Conservation (phyloP, 768 basidiomycete species). For the Kwoniella sp. region DNA sequence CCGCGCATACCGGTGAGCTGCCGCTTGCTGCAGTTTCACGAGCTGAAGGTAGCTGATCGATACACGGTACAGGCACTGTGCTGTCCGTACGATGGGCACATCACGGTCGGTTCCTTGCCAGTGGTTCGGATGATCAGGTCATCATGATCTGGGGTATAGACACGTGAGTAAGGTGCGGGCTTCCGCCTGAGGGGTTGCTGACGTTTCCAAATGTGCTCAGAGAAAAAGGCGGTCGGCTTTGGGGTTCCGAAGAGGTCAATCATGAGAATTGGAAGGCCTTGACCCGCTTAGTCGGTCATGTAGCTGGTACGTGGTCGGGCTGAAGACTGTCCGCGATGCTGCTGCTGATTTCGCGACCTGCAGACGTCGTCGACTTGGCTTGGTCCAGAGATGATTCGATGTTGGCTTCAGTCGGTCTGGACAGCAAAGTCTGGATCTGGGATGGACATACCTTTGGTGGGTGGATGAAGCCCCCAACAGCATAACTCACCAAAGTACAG, state of each 20-base stretch:
- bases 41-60: not conserved
- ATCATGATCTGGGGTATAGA: constrained; percentile 97
- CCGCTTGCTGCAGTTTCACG: not conserved
- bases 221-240: constrained; percentile 75
- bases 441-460: constrained; percentile 83
- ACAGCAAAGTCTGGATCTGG: constrained; percentile 88
- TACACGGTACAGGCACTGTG: constrained; percentile 60
- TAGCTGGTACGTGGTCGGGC: constrained; percentile 64
- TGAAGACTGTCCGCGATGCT: not conserved
- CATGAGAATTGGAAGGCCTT: constrained; percentile 96
- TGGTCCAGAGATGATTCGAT: constrained; percentile 92
- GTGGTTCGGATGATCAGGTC: constrained; percentile 91
- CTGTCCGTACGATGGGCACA: constrained; percentile 89
- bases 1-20: constrained; percentile 75
- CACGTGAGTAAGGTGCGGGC: constrained; percentile 60
- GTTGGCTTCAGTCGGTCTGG: constrained; percentile 87
- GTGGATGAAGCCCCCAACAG: constrained; percentile 23
- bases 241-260: constrained; percentile 93
- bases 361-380: constrained; percentile 91
- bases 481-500: constrained; percentile 53
- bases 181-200: not conserved
- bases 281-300: constrained; percentile 85
- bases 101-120: constrained; percentile 88
- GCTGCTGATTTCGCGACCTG: not conserved
- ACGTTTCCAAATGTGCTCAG: constrained; percentile 50